These are phyloP conservation scores for Lindgomyces ingoldianus DNA, from an alignment of 495 filamentous ascomycete species.

Conservation along the genomic window DNA sequence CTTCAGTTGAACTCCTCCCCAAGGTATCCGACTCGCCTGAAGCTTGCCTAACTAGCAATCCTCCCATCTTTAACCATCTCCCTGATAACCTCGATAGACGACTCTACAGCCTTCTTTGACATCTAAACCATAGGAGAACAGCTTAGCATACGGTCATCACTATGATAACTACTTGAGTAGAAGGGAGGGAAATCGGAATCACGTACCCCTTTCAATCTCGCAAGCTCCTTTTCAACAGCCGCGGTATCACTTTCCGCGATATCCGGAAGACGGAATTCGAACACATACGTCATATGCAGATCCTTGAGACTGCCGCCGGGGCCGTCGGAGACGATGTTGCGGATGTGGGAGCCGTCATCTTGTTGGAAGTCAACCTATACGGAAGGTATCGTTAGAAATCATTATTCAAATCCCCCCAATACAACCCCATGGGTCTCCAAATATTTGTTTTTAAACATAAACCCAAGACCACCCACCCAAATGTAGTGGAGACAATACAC, in stretches of 20 bases:
- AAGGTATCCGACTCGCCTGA: too few relatives aligned
- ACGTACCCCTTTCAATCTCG: slow-evolving; percentile 35
- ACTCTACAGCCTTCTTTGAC: slow-evolving; percentile 45
- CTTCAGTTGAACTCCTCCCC: too few relatives aligned
- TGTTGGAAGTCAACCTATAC: slow-evolving; percentile 45
- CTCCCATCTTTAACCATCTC: slow-evolving; percentile 44
- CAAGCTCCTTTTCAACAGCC: slow-evolving; percentile 35
- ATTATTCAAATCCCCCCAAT: not conserved
- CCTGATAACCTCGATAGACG: slow-evolving; percentile 44
- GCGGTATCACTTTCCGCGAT: slow-evolving; percentile 41
- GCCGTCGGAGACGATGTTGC: slow-evolving; percentile 56
- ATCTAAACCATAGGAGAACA: slow-evolving; percentile 16
- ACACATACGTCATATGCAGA: slow-evolving; percentile 57
- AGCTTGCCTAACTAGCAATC: slow-evolving; percentile 9
- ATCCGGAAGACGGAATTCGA: slow-evolving; percentile 53
- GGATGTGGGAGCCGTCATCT: slow-evolving; percentile 44
- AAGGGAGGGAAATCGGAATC: not conserved
- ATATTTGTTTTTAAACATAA: not conserved
- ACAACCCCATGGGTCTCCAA: not conserved
- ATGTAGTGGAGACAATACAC: not conserved
- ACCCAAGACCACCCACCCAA: not conserved
- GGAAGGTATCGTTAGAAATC: not conserved
- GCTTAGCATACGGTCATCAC: slow-evolving; percentile 4
- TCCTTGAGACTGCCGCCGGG: slow-evolving; percentile 44
- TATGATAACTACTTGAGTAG: not conserved